phyloP scores from a whole-genome alignment of 208 protist species.

The Trypanosoma cruzi region DNA sequence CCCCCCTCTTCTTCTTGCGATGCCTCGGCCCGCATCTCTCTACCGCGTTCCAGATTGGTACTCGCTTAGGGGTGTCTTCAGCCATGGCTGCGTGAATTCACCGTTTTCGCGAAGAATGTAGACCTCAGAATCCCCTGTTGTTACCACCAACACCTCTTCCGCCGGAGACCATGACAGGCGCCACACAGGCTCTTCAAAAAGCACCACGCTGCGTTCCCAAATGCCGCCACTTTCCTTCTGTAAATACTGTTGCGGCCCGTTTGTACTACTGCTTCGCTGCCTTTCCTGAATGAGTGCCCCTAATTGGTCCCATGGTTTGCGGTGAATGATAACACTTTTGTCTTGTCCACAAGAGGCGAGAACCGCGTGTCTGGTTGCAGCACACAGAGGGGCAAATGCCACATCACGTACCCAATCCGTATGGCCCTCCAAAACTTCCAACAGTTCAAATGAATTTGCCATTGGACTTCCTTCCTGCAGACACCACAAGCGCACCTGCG shows the following conservation, averaged over 20 bases:
- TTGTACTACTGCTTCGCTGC: neutral
- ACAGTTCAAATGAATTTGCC: slow-evolving; percentile 42
- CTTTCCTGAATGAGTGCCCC: slow-evolving; percentile 16
- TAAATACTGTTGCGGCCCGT: slow-evolving; percentile 11
- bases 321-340: slow-evolving; percentile 73
- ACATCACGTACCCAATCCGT: slow-evolving; percentile 81
- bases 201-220: slow-evolving; percentile 71
- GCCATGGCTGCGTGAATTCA: slow-evolving; percentile 81
- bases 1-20: neutral
- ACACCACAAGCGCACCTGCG: slow-evolving; percentile 75
- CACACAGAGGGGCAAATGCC: slow-evolving; percentile 66
- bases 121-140: slow-evolving; percentile 63
- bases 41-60: slow-evolving; percentile 55
- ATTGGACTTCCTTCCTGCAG: slow-evolving; percentile 9
- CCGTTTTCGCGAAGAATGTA: slow-evolving; percentile 68
- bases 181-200: slow-evolving; percentile 75
- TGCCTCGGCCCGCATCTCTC: neutral
- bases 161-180: slow-evolving; percentile 79
- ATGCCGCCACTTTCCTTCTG: slow-evolving; percentile 24
- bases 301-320: slow-evolving; percentile 77
- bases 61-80: slow-evolving; percentile 69
- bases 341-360: slow-evolving; percentile 76
- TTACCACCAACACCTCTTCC: slow-evolving; percentile 75
- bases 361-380: slow-evolving; percentile 53
- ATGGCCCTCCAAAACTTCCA: slow-evolving; percentile 52